Conservation (phyloP, 768 basidiomycete genomes). For the Guyanaporus albipodus region DNA sequence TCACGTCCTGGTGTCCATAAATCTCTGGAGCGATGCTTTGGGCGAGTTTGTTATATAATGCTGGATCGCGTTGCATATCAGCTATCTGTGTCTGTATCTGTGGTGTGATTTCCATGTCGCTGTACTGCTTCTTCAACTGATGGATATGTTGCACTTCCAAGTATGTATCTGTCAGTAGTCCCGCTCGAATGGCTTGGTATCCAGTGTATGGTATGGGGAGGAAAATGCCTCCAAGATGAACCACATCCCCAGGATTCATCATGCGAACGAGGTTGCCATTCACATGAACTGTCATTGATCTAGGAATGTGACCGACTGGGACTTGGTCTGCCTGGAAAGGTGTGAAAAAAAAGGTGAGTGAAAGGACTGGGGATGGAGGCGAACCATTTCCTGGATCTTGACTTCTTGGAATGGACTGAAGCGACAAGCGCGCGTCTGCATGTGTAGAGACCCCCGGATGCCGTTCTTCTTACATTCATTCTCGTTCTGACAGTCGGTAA, state of each 20-base stretch:
- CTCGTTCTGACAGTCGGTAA: slow-evolving; percentile 83
- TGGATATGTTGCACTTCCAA: slow-evolving; percentile 87
- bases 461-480: slow-evolving; percentile 83
- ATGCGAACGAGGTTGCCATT: slow-evolving; percentile 84
- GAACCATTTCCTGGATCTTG: slow-evolving; percentile 98
- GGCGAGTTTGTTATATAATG: slow-evolving; percentile 84
- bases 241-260: slow-evolving; percentile 94
- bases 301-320: slow-evolving; percentile 97
- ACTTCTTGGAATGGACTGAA: slow-evolving; percentile 99
- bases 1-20: slow-evolving; percentile 95
- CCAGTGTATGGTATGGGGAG: slow-evolving; percentile 97
- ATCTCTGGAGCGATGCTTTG: slow-evolving; percentile 98
- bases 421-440: slow-evolving; percentile 97
- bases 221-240: slow-evolving; percentile 94
- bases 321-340: slow-evolving; percentile 87
- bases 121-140: slow-evolving; percentile 97
- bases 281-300: slow-evolving; percentile 96
- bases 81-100: slow-evolving; percentile 69
- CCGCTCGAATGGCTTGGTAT: slow-evolving; percentile 94
- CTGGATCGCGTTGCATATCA: slow-evolving; percentile 66
- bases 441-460: slow-evolving; percentile 86
- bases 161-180: slow-evolving; percentile 95
- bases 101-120: slow-evolving; percentile 88
- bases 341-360: slow-evolving; percentile 6
- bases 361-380: neutral